A percentile compares a stretch with the other conserved stretches of the same genome.
phyloP scores from a whole-genome alignment of 164 flowering plant species.

The Platanus orientalis region DNA sequence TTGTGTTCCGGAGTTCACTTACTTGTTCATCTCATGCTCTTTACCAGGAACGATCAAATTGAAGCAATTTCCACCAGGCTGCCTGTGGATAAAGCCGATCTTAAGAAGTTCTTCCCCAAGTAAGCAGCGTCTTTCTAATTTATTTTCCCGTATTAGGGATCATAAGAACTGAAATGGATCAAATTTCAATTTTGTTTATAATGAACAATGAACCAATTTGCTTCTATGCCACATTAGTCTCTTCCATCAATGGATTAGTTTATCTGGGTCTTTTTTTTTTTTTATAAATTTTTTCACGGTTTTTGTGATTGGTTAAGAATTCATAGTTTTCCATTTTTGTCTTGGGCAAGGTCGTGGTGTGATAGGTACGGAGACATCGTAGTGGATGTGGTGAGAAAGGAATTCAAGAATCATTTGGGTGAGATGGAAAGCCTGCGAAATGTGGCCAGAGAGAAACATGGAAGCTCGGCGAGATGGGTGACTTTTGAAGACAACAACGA shows the following conservation, averaged over 20 bases:
- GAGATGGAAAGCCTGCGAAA: conserved; percentile 53
- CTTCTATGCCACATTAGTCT: too few relatives aligned
- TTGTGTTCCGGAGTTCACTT: not conserved
- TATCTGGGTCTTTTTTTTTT: too few relatives aligned
- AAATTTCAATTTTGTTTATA: too few relatives aligned
- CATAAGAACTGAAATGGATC: too few relatives aligned
- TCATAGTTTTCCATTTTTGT: not conserved
- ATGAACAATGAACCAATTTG: too few relatives aligned
- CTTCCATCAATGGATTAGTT: too few relatives aligned
- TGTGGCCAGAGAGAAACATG: conserved; percentile 31
- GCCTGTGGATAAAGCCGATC: conserved; percentile 74
- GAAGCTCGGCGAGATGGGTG: conserved; percentile 45
- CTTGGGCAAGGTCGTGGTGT: conserved; percentile 56
- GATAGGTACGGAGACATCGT: conserved; percentile 74
- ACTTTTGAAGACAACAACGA: conserved; percentile 55
- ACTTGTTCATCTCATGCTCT: not conserved
- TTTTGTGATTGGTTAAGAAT: too few relatives aligned
- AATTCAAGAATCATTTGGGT: conserved; percentile 75
- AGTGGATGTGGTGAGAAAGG: conserved; percentile 75
- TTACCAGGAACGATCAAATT: conserved; percentile 63
- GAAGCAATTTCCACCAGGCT: conserved; percentile 77
- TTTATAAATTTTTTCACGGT: too few relatives aligned
- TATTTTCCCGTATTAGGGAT: not conserved
- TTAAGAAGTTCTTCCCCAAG: conserved; percentile 78
- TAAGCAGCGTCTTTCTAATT: conserved; percentile 23